Percentiles rank a stretch among this genome's conserved stretches.
phyloP scores from a whole-genome alignment of 768 basidiomycete genomes.

The Boletellus ananiceps region DNA sequence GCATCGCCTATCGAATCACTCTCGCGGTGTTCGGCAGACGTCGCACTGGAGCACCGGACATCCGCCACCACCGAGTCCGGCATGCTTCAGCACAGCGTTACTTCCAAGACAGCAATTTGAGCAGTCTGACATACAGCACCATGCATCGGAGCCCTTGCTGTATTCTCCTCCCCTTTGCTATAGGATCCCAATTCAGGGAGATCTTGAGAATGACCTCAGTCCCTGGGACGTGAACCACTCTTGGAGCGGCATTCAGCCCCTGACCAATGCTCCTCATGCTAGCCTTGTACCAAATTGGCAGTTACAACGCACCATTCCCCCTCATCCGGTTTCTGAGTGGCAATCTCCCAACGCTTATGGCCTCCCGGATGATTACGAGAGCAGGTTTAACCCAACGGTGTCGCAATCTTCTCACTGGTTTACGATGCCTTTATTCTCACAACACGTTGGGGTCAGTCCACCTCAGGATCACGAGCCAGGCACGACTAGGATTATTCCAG shows the following conservation, averaged over 20 bases:
- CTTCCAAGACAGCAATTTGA: background rate
- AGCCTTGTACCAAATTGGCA: constrained; percentile 1
- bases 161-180: background rate
- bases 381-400: background rate
- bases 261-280: background rate
- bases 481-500: background rate
- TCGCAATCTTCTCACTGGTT: constrained; percentile 1
- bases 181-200: background rate
- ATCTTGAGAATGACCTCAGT: background rate
- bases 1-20: background rate
- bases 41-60: background rate
- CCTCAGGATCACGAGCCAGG: constrained; percentile 2
- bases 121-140: background rate
- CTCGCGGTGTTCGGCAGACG: background rate
- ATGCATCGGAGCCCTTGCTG: background rate
- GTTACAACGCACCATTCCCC: background rate
- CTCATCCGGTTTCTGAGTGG: constrained; percentile 3
- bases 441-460: background rate
- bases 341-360: constrained; percentile 1
- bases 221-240: constrained; percentile 1
- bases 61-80: constrained; percentile 1
- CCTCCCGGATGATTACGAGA: constrained; percentile 3
- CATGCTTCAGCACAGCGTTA: background rate
- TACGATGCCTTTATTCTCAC: constrained; percentile 1
- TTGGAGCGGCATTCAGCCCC: constrained; percentile 1